A percentile compares a stretch with the other conserved stretches of the same genome.
phyloP scores from a whole-genome alignment of 148 eudicot genomes.

The Spergularia bocconei region DNA sequence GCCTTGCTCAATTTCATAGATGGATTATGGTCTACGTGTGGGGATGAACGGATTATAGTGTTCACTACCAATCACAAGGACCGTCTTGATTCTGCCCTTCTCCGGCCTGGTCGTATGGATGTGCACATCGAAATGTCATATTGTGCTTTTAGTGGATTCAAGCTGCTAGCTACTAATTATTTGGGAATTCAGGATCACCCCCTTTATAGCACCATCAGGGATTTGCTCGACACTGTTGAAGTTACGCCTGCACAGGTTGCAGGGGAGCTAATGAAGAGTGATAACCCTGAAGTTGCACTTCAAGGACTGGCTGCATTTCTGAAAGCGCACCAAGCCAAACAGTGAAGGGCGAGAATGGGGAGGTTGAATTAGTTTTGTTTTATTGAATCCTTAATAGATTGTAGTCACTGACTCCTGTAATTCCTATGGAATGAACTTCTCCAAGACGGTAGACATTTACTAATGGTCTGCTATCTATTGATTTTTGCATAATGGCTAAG shows the following conservation, averaged over 20 bases:
- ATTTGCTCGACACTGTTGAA: constrained; percentile 16
- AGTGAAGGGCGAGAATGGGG: not conserved
- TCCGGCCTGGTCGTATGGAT: constrained; percentile 80
- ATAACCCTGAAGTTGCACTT: constrained; percentile 23
- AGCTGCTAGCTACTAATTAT: constrained; percentile 51
- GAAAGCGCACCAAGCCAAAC: not conserved
- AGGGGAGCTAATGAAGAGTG: constrained; percentile 41
- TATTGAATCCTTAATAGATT: not conserved
- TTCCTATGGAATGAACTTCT: too few relatives aligned
- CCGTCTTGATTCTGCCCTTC: constrained; percentile 58
- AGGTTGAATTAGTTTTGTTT: not conserved
- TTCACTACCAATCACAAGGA: constrained; percentile 78
- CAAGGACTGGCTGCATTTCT: constrained; percentile 13
- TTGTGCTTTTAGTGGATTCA: constrained; percentile 55
- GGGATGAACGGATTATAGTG: constrained; percentile 70
- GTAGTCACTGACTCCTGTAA: too few relatives aligned
- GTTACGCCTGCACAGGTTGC: constrained; percentile 43
- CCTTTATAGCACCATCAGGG: constrained; percentile 30
- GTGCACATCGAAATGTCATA: constrained; percentile 75
- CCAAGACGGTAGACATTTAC: too few relatives aligned
- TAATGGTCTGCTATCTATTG: too few relatives aligned
- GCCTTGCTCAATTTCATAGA: constrained; percentile 67
- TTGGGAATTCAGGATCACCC: constrained; percentile 42
- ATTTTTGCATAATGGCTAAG: too few relatives aligned
- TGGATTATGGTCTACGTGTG: constrained; percentile 77